These are phyloP conservation scores for Betula pendula DNA, from an alignment of 306 rosid genomes.

Conservation along the genomic window DNA sequence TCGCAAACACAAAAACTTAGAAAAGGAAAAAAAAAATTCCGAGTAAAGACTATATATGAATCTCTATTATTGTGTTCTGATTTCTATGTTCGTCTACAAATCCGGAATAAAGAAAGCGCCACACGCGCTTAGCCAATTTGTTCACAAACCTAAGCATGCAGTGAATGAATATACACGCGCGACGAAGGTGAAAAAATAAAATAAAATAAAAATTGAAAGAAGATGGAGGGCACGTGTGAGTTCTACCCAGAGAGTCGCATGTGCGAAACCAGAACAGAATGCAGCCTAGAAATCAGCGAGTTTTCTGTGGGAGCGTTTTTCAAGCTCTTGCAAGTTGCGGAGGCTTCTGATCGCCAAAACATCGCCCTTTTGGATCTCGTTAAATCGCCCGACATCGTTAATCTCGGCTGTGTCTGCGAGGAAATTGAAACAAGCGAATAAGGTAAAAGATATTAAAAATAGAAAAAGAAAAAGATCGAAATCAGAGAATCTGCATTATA, in stretches of 20 bases:
- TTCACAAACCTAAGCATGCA: neutral
- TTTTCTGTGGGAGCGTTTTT: constrained; percentile 55
- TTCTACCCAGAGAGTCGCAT: neutral
- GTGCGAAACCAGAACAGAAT: constrained; percentile 1
- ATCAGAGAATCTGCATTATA: constrained; percentile 33
- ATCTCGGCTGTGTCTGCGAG: constrained; percentile 38
- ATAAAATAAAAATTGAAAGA: neutral
- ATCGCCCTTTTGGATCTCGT: constrained; percentile 45
- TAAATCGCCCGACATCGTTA: constrained; percentile 35
- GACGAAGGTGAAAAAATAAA: neutral
- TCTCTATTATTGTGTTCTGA: neutral
- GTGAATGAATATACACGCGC: constrained; percentile 17
- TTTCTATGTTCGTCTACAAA: neutral
- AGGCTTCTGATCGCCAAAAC: constrained; percentile 60
- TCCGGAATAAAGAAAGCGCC: neutral
- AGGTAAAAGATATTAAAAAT: neutral
- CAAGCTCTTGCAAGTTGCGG: constrained; percentile 56
- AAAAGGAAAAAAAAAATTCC: too few species aligned
- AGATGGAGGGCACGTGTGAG: constrained; percentile 6
- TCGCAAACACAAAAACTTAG: neutral
- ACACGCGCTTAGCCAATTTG: neutral
- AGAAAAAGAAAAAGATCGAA: neutral
- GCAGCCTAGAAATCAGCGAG: constrained; percentile 66
- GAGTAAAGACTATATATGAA: neutral
- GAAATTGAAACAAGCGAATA: neutral